phyloP scores from a whole-genome alignment of 2,329 filamentous ascomycete species.

The Eurotiales sp. region DNA sequence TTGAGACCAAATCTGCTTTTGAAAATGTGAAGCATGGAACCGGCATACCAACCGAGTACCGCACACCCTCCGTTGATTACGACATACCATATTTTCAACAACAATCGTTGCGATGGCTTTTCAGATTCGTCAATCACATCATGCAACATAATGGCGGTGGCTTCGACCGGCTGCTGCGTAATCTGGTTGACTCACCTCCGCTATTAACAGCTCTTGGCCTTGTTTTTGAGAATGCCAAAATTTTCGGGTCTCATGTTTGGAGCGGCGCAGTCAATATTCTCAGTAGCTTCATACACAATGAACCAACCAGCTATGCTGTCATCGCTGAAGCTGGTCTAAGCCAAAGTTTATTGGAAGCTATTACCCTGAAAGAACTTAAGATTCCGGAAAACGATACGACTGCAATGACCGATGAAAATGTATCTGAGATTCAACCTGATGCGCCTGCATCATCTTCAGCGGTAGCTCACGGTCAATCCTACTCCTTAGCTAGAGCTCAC shows the following conservation, averaged over 20 bases:
- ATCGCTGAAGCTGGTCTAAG: conserved; percentile 93
- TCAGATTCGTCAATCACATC: conserved; percentile 95
- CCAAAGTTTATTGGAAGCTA: conserved; percentile 76
- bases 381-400: conserved; percentile 28
- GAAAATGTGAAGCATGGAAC: conserved; percentile 63
- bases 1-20: conserved; percentile 69
- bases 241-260: conserved; percentile 93
- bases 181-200: conserved; percentile 88
- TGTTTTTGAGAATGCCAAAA: conserved; percentile 73
- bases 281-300: conserved; percentile 96
- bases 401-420: conserved; percentile 33
- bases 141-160: conserved; percentile 80
- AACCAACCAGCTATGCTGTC: conserved; percentile 93
- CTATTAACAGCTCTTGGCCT: conserved; percentile 73
- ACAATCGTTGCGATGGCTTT: conserved; percentile 85
- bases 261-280: conserved; percentile 88
- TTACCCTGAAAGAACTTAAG: conserved; percentile 53
- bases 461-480: conserved; percentile 20
- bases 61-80: conserved; percentile 84
- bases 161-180: conserved; percentile 84
- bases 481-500: conserved; percentile 28
- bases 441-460: conserved; percentile 28
- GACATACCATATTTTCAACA: conserved; percentile 90
- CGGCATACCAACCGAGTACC: conserved; percentile 68
- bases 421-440: conserved; percentile 34